Percentiles rank a stretch among this genome's conserved stretches.
Evolutionary conservation across 2,329 filamentous ascomycete species (phyloP).

Genomic region (Fusarium denticulatum): DNA sequence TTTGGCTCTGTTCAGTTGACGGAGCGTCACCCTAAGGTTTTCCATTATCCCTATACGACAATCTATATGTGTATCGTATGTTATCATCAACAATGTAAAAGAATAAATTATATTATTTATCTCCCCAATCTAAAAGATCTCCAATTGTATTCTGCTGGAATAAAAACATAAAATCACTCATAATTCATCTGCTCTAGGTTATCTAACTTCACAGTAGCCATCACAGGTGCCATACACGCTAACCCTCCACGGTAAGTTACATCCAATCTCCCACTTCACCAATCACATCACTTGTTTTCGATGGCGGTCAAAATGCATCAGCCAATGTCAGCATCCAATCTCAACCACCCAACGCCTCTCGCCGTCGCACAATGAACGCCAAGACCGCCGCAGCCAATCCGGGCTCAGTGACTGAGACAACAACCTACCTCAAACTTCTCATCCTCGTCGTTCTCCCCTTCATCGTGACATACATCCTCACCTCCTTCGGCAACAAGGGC

Average conservation of each 20-base stretch:
- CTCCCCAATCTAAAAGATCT: too few relatives aligned
- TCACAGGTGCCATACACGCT: neutral
- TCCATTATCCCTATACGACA: too few relatives aligned
- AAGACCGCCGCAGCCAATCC: neutral
- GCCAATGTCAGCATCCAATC: neutral
- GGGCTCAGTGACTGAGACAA: neutral
- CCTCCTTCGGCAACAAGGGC: neutral
- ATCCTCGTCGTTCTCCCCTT: neutral
- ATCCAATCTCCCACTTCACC: neutral
- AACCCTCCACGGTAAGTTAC: neutral
- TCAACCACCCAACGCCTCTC: neutral
- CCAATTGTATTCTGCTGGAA: neutral
- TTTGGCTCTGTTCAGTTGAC: too few relatives aligned
- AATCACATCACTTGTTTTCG: neutral
- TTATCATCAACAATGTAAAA: too few relatives aligned
- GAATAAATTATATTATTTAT: too few relatives aligned
- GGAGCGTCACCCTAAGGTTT: too few relatives aligned
- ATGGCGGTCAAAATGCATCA: neutral
- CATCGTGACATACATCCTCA: conserved; percentile 18
- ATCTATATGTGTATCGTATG: too few relatives aligned
- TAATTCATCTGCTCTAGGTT: neutral
- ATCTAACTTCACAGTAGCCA: neutral
- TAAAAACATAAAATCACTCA: rapidly evolving
- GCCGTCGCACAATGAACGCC: conserved; percentile 8
- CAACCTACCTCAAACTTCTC: neutral